Percentiles rank a stretch among this genome's conserved stretches.
These are phyloP conservation scores for Taphrina flavorubra DNA, from an alignment of 1,139 yeast species.

Conservation along the genomic window DNA sequence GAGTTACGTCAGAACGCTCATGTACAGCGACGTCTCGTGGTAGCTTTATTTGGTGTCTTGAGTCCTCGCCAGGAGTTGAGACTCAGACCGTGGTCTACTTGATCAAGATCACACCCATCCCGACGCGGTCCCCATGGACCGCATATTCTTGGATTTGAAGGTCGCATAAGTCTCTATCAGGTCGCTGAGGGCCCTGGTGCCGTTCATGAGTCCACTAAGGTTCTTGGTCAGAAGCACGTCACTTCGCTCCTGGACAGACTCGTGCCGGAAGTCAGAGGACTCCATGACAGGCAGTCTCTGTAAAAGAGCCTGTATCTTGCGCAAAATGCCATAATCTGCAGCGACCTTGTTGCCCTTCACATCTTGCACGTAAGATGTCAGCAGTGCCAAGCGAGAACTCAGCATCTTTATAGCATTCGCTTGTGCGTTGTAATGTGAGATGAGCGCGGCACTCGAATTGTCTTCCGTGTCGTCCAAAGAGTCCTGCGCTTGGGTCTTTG, in stretches of 20 bases:
- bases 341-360: constrained; percentile 5
- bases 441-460: neutral
- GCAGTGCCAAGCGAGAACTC: constrained; percentile 9
- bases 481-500: constrained; percentile 11
- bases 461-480: constrained; percentile 2
- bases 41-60: no score
- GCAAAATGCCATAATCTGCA: neutral
- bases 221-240: constrained; percentile 20
- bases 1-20: no score
- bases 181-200: constrained; percentile 15
- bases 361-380: constrained; percentile 18
- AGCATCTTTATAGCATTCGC: constrained; percentile 31
- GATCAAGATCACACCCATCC: neutral
- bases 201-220: constrained; percentile 15
- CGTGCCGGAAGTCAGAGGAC: constrained; percentile 7
- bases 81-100: no score
- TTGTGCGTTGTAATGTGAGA: constrained; percentile 15
- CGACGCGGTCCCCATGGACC: neutral
- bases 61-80: no score
- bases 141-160: neutral
- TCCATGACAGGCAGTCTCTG: constrained; percentile 30
- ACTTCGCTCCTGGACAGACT: constrained; percentile 7
- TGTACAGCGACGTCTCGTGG: neutral
- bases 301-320: constrained; percentile 20
- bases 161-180: constrained; percentile 16